Evolutionary conservation across 106 monocot genomes (phyloP).

Genomic region (Platanthera zijinensis): DNA sequence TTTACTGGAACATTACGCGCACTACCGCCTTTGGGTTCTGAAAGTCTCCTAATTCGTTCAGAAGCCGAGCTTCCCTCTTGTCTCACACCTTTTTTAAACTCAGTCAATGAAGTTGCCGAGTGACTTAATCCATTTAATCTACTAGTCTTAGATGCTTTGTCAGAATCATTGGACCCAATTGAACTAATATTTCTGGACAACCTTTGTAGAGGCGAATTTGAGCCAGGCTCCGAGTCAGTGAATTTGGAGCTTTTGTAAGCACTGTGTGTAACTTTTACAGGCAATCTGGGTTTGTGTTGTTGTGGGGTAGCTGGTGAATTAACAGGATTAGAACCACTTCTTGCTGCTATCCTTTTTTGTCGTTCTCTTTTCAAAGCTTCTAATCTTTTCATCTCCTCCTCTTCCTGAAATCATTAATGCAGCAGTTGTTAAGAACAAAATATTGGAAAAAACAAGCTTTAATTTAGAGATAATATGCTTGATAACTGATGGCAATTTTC

Average conservation of each 20-base stretch:
- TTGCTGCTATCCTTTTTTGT: conserved; percentile 87
- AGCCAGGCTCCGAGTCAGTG: conserved; percentile 46
- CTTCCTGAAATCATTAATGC: conserved; percentile 51
- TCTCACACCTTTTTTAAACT: conserved; percentile 36
- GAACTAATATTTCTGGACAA: conserved; percentile 16
- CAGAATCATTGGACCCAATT: conserved; percentile 24
- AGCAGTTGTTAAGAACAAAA: background rate
- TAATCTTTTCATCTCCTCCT: conserved; percentile 47
- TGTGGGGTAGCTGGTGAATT: conserved; percentile 27
- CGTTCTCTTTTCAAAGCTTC: conserved; percentile 85
- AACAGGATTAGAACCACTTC: conserved; percentile 28
- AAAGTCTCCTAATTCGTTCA: conserved; percentile 38
- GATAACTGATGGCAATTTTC: background rate
- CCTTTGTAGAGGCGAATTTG: conserved; percentile 37
- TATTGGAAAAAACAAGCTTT: background rate
- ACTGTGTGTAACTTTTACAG: background rate
- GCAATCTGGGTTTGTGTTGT: conserved; percentile 16
- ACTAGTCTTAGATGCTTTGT: conserved; percentile 21
- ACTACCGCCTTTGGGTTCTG: conserved; percentile 41
- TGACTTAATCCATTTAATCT: conserved; percentile 28
- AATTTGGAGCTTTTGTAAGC: conserved; percentile 52
- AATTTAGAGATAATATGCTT: background rate
- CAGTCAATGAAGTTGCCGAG: conserved; percentile 38
- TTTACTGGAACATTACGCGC: conserved; percentile 15
- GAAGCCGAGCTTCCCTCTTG: conserved; percentile 22